Evolutionary conservation across 805 yeast species (phyloP).

Genomic region (Candida pini): DNA sequence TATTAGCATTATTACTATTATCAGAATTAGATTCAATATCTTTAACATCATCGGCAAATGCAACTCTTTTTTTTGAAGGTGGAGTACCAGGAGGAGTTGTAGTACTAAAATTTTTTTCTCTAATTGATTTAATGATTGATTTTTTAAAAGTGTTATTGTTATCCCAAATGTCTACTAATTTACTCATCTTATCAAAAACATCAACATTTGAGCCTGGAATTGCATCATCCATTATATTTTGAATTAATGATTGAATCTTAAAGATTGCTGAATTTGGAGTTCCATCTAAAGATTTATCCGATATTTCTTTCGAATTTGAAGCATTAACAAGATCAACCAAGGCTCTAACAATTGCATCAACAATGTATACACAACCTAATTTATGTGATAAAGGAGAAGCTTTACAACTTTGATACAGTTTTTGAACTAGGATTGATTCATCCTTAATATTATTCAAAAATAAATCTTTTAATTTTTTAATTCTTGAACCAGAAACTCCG

Average conservation of each 20-base stretch:
- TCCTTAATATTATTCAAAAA: constrained; percentile 60
- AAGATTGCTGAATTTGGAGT: constrained; percentile 69
- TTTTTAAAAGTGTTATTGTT: constrained; percentile 72
- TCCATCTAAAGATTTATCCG: constrained; percentile 54
- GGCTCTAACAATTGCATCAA: constrained; percentile 88
- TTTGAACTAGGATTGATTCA: constrained; percentile 48
- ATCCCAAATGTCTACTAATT: constrained; percentile 90
- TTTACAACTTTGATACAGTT: constrained; percentile 61
- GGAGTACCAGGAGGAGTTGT: constrained; percentile 73
- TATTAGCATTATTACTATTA: constrained; percentile 8
- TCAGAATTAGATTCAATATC: constrained; percentile 2
- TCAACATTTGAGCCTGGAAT: constrained; percentile 47
- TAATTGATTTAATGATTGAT: constrained; percentile 47
- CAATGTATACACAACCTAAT: constrained; percentile 83
- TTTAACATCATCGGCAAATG: constrained; percentile 19
- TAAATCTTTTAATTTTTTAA: constrained; percentile 73
- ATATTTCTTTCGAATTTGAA: constrained; percentile 44
- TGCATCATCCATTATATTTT: constrained; percentile 58
- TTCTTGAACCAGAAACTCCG: constrained; percentile 95
- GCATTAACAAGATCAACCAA: constrained; percentile 66
- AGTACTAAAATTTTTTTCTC: constrained; percentile 53
- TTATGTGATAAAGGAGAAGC: constrained; percentile 75
- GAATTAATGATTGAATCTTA: constrained; percentile 59
- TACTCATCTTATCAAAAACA: constrained; percentile 69
- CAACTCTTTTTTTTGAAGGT: constrained; percentile 32